phyloP scores from a whole-genome alignment of 2,329 filamentous ascomycete species.

The Sarocladium strictum region DNA sequence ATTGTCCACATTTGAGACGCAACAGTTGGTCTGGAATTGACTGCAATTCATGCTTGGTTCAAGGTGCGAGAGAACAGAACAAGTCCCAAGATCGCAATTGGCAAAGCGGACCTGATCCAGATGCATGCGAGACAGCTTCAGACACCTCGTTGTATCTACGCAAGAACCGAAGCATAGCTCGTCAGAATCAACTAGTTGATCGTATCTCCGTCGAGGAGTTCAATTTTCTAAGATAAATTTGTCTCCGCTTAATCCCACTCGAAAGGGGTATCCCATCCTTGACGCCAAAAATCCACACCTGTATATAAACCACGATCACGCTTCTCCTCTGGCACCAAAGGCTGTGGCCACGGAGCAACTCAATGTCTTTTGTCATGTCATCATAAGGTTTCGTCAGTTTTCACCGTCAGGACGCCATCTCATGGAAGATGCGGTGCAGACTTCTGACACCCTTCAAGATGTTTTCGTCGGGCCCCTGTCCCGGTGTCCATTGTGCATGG shows the following conservation, averaged over 20 bases:
- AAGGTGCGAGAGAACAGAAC: too few relatives aligned
- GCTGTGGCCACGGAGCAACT: neutral
- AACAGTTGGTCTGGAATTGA: too few relatives aligned
- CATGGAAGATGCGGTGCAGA: constrained; percentile 63
- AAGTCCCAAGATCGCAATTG: too few relatives aligned
- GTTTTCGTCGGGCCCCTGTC: constrained; percentile 83
- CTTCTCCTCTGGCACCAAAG: neutral
- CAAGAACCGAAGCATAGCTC: too few relatives aligned
- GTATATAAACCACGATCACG: neutral
- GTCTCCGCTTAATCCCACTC: neutral
- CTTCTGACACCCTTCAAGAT: constrained; percentile 67
- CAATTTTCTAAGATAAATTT: neutral
- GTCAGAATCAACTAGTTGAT: too few relatives aligned
- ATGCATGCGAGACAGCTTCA: too few relatives aligned
- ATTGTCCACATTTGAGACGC: too few relatives aligned
- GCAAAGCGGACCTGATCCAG: too few relatives aligned
- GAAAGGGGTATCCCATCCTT: neutral
- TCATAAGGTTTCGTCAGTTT: constrained; percentile 13
- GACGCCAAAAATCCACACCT: neutral
- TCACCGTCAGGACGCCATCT: constrained; percentile 39
- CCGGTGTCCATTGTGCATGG: constrained; percentile 78
- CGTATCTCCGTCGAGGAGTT: constrained; percentile 6
- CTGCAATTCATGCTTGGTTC: too few relatives aligned
- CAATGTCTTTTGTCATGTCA: constrained; percentile 15
- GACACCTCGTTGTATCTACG: too few relatives aligned